Evolutionary conservation across 139 green algal species (phyloP).

Genomic region (Trebouxia sp.): DNA sequence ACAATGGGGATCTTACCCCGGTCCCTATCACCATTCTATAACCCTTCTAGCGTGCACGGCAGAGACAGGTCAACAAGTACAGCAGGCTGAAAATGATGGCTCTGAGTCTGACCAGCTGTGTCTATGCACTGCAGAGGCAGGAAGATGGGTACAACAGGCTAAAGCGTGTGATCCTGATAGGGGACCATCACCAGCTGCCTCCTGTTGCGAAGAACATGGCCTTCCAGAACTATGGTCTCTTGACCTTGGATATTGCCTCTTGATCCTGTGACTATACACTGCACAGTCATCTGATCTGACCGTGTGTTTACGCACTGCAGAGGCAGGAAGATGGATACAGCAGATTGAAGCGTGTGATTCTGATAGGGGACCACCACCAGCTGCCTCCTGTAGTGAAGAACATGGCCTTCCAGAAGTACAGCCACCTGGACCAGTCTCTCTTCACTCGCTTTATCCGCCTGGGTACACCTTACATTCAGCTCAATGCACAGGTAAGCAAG

Average conservation of each 20-base stretch:
- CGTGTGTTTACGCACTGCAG: too few relatives aligned
- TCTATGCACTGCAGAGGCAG: conserved; percentile 36
- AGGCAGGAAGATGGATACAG: conserved; percentile 52
- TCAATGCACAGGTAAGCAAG: conserved; percentile 84
- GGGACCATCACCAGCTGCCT: conserved; percentile 98
- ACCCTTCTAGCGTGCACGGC: too few relatives aligned
- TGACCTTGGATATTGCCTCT: too few relatives aligned
- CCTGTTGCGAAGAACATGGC: conserved; percentile 98
- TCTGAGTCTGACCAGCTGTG: too few relatives aligned
- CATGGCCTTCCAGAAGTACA: conserved; percentile 93
- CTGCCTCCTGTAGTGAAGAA: conserved; percentile 99
- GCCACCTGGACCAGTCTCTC: conserved; percentile 89
- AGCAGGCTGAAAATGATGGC: conserved; percentile 79
- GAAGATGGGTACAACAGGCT: conserved; percentile 62
- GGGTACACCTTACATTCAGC: conserved; percentile 90
- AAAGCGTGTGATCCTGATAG: conserved; percentile 87
- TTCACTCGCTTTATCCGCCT: conserved; percentile 97
- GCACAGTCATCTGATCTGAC: too few relatives aligned
- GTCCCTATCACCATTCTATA: too few relatives aligned
- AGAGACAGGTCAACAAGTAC: conserved; percentile 48
- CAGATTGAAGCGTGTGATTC: conserved; percentile 81
- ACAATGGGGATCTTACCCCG: too few relatives aligned
- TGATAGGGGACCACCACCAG: conserved; percentile 99
- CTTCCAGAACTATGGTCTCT: conserved; percentile 89
- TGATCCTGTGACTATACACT: too few relatives aligned